Evolutionary conservation across 352 stramenopile genomes (phyloP), one percentile per base, ranked within the genome.

Genomic region (Phytophthora lateralis): DNA sequence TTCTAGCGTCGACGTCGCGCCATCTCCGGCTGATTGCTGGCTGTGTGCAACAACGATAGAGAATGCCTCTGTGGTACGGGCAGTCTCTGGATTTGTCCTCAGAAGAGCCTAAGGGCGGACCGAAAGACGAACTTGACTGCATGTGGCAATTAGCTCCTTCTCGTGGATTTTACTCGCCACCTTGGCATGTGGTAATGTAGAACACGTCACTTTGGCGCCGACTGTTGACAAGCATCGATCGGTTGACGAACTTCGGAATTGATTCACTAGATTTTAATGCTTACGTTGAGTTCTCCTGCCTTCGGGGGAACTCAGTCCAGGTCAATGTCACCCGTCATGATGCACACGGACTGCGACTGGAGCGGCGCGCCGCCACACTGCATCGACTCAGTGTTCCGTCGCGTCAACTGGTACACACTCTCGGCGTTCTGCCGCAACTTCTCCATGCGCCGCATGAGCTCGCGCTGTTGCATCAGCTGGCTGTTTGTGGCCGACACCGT

Each of bases 361-460:
- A 55, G 35, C 41, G 39, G 15, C 21, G 20, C 17, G 8, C 46
- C 46, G 26, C 64, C 53, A 37, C 35, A 69, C 12, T 56, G 26
- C 60, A 75, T 75, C 10, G 55, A 71, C 51, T 64, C 43, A 10
- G 69, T 72, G 38, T 70, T 71, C 26, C 45, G 38, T 15, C 56
- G 45, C 12, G 65, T 72, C 12, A 74, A 10, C 27, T 74, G 65
- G 54, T 72, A 77, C 9, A 71, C 65, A 43, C 55, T 69, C 54
- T 77, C 69, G 26, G 65, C 69, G 12, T 66, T 71, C 41, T 66
- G 51, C 11, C 65, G 55, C 60, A 76, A 55, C 50, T 74, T 60
- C 37, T 64, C 41, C 64, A 76, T 76, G 35, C 69, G 69, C 17
- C 15, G 42, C 34, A 69, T 67, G 24, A 73, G 46, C 5, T 76